Conservation (phyloP, 345 rosid genomes). For the Linum trigynum region DNA sequence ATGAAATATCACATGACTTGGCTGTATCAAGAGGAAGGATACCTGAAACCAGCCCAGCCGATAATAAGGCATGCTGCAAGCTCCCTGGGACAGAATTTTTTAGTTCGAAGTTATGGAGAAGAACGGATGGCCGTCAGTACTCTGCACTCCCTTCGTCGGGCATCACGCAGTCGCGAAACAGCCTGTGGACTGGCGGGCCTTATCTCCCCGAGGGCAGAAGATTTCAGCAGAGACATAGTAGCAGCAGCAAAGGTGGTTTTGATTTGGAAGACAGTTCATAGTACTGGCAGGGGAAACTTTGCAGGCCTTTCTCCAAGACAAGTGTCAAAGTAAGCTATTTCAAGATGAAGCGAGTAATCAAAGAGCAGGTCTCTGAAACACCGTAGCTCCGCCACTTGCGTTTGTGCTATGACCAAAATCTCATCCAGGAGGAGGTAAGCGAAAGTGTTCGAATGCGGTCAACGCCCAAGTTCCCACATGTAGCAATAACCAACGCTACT, state of each 20-base stretch:
- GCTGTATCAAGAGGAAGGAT: constrained; percentile 56
- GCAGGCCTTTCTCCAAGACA: constrained; percentile 24
- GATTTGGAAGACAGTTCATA: constrained; percentile 13
- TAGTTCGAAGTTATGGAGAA: constrained; percentile 87
- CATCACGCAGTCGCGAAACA: constrained; percentile 16
- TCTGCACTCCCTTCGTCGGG: constrained; percentile 31
- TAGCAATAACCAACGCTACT: too few relatives aligned
- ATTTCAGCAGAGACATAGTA: constrained; percentile 16
- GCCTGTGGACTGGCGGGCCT: constrained; percentile 19
- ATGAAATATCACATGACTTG: constrained; percentile 70
- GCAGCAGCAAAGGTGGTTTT: constrained; percentile 10
- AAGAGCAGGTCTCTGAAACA: neutral
- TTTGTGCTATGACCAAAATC: too few relatives aligned
- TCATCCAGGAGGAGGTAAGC: too few relatives aligned
- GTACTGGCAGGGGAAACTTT: constrained; percentile 21
- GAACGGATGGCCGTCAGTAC: constrained; percentile 38
- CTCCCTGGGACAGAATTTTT: constrained; percentile 76
- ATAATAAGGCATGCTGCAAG: constrained; percentile 59
- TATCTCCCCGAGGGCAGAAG: constrained; percentile 24
- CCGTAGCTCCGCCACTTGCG: too few relatives aligned
- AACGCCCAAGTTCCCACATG: too few relatives aligned
- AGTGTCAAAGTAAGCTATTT: constrained; percentile 20
- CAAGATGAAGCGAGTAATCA: constrained; percentile 11
- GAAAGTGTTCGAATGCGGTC: too few relatives aligned
- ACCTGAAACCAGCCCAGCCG: constrained; percentile 30